Conservation (phyloP, 306 rosid genomes). For the Canavalia gladiata region DNA sequence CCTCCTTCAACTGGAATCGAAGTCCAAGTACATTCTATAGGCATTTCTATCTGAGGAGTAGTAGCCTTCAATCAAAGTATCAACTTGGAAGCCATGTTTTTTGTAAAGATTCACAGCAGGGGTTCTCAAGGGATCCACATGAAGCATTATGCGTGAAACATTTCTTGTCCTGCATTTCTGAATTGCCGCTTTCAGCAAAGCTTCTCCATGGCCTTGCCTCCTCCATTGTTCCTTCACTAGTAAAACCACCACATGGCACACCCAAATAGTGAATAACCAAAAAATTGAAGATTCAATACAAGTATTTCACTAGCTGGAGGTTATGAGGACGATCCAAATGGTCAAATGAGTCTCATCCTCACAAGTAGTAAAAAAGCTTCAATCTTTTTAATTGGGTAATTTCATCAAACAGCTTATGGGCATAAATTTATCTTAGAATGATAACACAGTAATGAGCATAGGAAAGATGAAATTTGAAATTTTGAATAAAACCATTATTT, state of each 20-base stretch:
- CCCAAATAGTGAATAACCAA: slow-evolving; percentile 35
- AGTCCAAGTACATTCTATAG: slow-evolving; percentile 83
- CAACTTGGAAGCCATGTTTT: slow-evolving; percentile 84
- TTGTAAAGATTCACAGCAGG: slow-evolving; percentile 80
- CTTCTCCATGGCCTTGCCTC: slow-evolving; percentile 85
- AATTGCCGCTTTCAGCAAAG: slow-evolving; percentile 78
- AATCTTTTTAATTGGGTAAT: slow-evolving; percentile 32
- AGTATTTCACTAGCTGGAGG: not conserved
- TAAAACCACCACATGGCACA: slow-evolving; percentile 32
- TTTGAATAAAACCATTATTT: not conserved
- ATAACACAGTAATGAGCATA: not conserved
- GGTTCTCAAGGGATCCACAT: slow-evolving; percentile 79
- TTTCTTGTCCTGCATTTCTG: slow-evolving; percentile 77
- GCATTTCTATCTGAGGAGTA: slow-evolving; percentile 84
- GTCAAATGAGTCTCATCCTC: not conserved
- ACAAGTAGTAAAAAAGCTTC: not conserved
- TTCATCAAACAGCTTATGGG: slow-evolving; percentile 64
- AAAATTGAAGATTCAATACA: slow-evolving; percentile 27
- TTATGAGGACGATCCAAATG: not conserved
- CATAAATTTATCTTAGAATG: not conserved
- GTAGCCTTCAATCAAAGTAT: slow-evolving; percentile 69
- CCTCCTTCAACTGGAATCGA: slow-evolving; percentile 52
- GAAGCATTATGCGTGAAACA: slow-evolving; percentile 76
- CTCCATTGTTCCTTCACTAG: slow-evolving; percentile 83
- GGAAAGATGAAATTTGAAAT: slow-evolving; percentile 26